A percentile compares a stretch with the other conserved stretches of the same genome.
Conservation (phyloP, 257 asterid genomes). For the Nicotiana noctiflora region DNA sequence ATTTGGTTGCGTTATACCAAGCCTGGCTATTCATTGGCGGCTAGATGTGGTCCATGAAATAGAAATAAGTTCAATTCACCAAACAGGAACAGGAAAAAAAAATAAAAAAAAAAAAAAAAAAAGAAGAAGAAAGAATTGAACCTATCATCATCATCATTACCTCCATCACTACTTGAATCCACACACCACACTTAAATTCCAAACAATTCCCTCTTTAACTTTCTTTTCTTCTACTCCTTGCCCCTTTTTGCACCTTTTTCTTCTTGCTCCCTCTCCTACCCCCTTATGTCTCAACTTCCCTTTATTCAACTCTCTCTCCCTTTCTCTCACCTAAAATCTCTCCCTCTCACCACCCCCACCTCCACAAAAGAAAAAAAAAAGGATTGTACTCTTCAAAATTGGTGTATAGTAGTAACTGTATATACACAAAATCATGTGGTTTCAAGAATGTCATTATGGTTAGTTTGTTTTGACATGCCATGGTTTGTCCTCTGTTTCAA, state of each 20-base stretch:
- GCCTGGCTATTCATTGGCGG: neutral
- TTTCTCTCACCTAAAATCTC: constrained; percentile 6
- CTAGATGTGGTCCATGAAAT: neutral
- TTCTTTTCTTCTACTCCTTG: constrained; percentile 26
- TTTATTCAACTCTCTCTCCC: constrained; percentile 11
- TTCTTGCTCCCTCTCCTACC: constrained; percentile 20
- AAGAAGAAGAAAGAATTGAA: constrained; percentile 26
- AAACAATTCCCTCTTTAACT: constrained; percentile 33
- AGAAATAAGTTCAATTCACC: constrained; percentile 2
- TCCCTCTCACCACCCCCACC: neutral
- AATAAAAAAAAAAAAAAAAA: too few species aligned
- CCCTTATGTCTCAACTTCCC: constrained; percentile 21
- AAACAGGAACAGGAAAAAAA: neutral
- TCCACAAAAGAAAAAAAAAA: neutral
- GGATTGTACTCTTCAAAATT: constrained; percentile 4
- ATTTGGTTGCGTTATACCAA: neutral
- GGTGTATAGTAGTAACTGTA: neutral
- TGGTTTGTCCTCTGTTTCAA: constrained; percentile 7
- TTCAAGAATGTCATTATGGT: constrained; percentile 31
- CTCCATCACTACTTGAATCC: constrained; percentile 39
- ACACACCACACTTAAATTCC: constrained; percentile 28
- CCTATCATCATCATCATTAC: constrained; percentile 38
- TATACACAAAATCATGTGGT: constrained; percentile 17
- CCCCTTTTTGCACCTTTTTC: constrained; percentile 16
- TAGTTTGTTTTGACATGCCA: constrained; percentile 25